Evolutionary conservation across 2,329 filamentous ascomycete genomes (phyloP).

Genomic region (Aspergillus awamori): DNA sequence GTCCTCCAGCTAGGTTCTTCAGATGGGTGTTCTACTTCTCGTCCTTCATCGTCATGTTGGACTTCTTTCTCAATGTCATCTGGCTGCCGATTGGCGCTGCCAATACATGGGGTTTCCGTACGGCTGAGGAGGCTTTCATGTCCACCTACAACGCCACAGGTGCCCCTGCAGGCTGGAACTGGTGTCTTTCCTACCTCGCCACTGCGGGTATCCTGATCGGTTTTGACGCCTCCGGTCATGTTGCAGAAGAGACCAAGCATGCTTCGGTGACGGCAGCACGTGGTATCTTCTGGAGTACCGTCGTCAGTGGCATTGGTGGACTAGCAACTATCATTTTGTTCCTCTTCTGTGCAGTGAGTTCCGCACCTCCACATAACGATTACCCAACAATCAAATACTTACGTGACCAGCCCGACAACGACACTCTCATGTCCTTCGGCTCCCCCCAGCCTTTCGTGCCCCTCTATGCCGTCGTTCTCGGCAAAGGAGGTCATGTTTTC

Average conservation of each 20-base stretch:
- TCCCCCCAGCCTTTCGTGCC: conserved; percentile 62
- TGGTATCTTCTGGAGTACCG: conserved; percentile 64
- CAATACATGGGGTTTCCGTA: conserved; percentile 61
- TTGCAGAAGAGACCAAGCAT: conserved; percentile 65
- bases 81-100: conserved; percentile 62
- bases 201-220: conserved; percentile 64
- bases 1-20: conserved; percentile 47
- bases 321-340: conserved; percentile 61
- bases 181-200: conserved; percentile 64
- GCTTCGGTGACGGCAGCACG: conserved; percentile 53
- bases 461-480: conserved; percentile 60
- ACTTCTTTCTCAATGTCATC: conserved; percentile 63
- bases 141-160: conserved; percentile 62
- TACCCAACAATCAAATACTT: conserved; percentile 7
- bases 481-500: conserved; percentile 60
- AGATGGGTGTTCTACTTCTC: conserved; percentile 39
- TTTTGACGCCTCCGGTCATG: conserved; percentile 63
- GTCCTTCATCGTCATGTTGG: conserved; percentile 54
- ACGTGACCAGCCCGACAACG: conserved; percentile 47
- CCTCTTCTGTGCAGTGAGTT: conserved; percentile 58
- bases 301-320: conserved; percentile 59
- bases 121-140: conserved; percentile 62
- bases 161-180: conserved; percentile 62
- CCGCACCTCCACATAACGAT: background rate
- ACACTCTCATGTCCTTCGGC: conserved; percentile 56